These are phyloP conservation scores for Botryosphaeria dothidea DNA, from an alignment of 2,329 filamentous ascomycete species.

Conservation along the genomic window DNA sequence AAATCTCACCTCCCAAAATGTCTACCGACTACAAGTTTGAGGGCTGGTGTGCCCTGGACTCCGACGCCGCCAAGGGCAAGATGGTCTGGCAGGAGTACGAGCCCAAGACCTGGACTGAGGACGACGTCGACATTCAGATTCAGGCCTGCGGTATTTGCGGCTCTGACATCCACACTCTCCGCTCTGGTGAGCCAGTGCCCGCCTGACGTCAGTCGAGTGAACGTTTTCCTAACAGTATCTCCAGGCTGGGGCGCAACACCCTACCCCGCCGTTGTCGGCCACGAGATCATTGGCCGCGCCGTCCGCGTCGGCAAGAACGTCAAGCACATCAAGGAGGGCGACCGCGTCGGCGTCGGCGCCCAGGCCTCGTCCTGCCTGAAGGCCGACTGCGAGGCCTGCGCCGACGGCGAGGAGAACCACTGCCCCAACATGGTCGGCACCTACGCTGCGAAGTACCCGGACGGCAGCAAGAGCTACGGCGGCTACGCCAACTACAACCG, in stretches of 20 bases:
- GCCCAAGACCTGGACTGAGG: slow-evolving; percentile 44
- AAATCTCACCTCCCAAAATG: too few relatives aligned
- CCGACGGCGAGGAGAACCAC: slow-evolving; percentile 45
- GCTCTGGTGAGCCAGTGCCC: slow-evolving; percentile 3
- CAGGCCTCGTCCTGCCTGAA: slow-evolving; percentile 51
- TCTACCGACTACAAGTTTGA: slow-evolving; percentile 53
- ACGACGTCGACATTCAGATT: slow-evolving; percentile 43
- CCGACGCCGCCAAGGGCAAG: slow-evolving; percentile 52
- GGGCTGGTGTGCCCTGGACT: slow-evolving; percentile 58
- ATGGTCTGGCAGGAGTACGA: slow-evolving; percentile 55
- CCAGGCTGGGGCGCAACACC: slow-evolving; percentile 48
- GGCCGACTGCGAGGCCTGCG: slow-evolving; percentile 55
- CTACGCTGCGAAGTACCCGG: slow-evolving; percentile 58
- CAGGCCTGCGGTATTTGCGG: slow-evolving; percentile 41
- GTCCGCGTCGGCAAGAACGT: slow-evolving; percentile 37
- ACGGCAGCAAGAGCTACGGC: slow-evolving; percentile 67
- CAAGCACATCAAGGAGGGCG: slow-evolving; percentile 57
- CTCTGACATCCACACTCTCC: slow-evolving; percentile 20
- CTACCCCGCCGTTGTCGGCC: slow-evolving; percentile 44
- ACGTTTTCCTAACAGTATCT: too few relatives aligned
- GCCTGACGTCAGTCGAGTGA: too few relatives aligned
- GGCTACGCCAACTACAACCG: slow-evolving; percentile 60
- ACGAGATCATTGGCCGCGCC: slow-evolving; percentile 44
- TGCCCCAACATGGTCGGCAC: slow-evolving; percentile 56
- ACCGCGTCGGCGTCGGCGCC: slow-evolving; percentile 58